A percentile compares a stretch with the other conserved stretches of the same genome.
Evolutionary conservation across 208 protist genomes (phyloP).

Genomic region (Trypanosoma melophagium): DNA sequence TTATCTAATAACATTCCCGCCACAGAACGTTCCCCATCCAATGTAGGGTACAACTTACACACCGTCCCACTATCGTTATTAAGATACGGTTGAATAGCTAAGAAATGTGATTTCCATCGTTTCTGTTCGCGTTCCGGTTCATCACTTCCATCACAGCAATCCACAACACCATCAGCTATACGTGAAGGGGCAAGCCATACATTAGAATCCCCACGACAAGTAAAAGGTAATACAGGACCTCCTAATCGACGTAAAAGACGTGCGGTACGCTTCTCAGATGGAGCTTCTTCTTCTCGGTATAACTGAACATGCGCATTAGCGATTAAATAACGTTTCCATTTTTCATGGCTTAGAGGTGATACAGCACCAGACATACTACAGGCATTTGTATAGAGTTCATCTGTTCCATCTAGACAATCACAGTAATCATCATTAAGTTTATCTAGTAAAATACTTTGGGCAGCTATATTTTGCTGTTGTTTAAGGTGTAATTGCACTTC

Average conservation of each 20-base stretch:
- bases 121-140: slow-evolving; percentile 27
- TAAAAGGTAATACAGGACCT: slow-evolving; percentile 61
- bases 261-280: slow-evolving; percentile 3
- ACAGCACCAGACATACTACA: slow-evolving; percentile 72
- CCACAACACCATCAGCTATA: slow-evolving; percentile 66
- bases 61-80: background rate
- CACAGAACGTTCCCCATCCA: slow-evolving; percentile 23
- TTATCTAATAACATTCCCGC: slow-evolving; percentile 57
- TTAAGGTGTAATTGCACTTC: slow-evolving; percentile 47
- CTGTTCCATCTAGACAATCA: slow-evolving; percentile 78
- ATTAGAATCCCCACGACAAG: slow-evolving; percentile 32
- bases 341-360: slow-evolving; percentile 32
- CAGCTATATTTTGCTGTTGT: slow-evolving; percentile 44
- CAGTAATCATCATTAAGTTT: slow-evolving; percentile 84
- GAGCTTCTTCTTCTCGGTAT: slow-evolving; percentile 50
- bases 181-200: slow-evolving; percentile 63
- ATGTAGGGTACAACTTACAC: background rate
- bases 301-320: slow-evolving; percentile 39
- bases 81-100: slow-evolving; percentile 10
- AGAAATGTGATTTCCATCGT: slow-evolving; percentile 7
- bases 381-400: slow-evolving; percentile 74
- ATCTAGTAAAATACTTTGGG: slow-evolving; percentile 49
- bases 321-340: slow-evolving; percentile 55
- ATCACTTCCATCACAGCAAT: slow-evolving; percentile 75
- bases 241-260: slow-evolving; percentile 19